A percentile compares a stretch with the other conserved stretches of the same genome.
phyloP scores from a whole-genome alignment of 148 eudicot species.

The Rhododendron mucronatum region DNA sequence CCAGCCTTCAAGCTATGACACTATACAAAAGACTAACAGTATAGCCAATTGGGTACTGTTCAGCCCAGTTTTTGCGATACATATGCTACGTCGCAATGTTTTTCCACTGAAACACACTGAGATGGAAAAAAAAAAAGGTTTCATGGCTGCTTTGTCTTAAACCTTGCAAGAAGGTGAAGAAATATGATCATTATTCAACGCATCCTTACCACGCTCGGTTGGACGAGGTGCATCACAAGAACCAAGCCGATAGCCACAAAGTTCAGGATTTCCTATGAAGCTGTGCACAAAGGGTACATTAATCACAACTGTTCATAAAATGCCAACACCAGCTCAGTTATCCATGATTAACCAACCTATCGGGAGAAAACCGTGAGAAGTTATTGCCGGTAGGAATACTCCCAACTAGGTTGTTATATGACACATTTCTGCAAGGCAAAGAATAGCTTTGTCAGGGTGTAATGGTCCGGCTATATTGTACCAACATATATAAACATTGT shows the following conservation, averaged over 20 bases:
- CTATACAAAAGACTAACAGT: not conserved
- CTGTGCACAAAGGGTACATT: constrained; percentile 30
- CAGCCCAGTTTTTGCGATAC: not conserved
- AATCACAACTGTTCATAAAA: not conserved
- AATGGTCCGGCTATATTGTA: not conserved
- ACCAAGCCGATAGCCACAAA: constrained; percentile 75
- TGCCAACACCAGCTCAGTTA: not conserved
- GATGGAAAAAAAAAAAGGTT: not conserved
- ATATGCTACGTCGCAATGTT: not conserved
- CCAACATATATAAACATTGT: not conserved
- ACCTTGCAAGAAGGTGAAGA: not conserved
- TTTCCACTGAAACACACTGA: not conserved
- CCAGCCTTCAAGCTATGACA: not conserved
- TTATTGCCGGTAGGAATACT: constrained; percentile 75
- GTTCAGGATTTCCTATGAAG: constrained; percentile 75
- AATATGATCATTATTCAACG: not conserved
- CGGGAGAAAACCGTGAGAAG: constrained; percentile 83
- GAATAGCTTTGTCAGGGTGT: not conserved
- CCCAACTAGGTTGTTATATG: constrained; percentile 78
- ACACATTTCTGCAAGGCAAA: constrained; percentile 66
- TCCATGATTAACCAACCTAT: constrained; percentile 47
- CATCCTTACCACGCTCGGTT: constrained; percentile 48
- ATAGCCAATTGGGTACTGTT: not conserved
- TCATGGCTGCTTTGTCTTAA: not conserved
- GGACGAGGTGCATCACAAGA: constrained; percentile 56